Percentiles rank a stretch among this genome's conserved stretches.
These are phyloP conservation scores for Geotrichum aggregatum DNA, from an alignment of 1,139 yeast genomes.

Conservation along the genomic window DNA sequence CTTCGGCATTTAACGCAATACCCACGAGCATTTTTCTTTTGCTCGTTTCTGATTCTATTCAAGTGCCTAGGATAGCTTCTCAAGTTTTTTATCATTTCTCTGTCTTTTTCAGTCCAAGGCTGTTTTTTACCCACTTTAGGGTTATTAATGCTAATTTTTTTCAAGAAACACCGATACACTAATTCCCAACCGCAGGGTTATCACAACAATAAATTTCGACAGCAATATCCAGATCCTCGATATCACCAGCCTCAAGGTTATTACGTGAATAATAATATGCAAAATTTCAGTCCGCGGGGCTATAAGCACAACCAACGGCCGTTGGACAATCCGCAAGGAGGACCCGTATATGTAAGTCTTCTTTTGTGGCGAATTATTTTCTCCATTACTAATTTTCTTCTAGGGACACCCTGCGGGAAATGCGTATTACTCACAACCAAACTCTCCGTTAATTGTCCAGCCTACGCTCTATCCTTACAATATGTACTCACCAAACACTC, in stretches of 20 bases:
- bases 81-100: not conserved
- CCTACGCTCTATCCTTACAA: conserved; percentile 6
- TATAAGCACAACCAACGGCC: conserved; percentile 10
- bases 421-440: conserved; percentile 6
- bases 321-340: conserved; percentile 11
- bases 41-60: not conserved
- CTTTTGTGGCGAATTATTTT: not conserved
- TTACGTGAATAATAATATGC: conserved; percentile 3
- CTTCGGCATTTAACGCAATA: not conserved
- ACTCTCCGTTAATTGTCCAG: conserved; percentile 2
- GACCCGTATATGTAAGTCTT: conserved; percentile 5
- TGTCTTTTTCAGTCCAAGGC: no score
- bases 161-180: not conserved
- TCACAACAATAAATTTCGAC: conserved; percentile 2
- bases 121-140: no score
- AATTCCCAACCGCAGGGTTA: not conserved
- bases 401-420: conserved; percentile 9
- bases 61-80: not conserved
- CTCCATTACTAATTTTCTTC: not conserved
- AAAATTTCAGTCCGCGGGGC: conserved; percentile 11
- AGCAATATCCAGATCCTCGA: not conserved
- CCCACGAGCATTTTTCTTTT: not conserved
- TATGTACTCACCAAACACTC: conserved; percentile 13
- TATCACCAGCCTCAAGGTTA: not conserved
- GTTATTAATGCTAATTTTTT: no score